Base-by-base conservation (phyloP, 805 yeast species). In the Maudiozyma turicensis region DNA sequence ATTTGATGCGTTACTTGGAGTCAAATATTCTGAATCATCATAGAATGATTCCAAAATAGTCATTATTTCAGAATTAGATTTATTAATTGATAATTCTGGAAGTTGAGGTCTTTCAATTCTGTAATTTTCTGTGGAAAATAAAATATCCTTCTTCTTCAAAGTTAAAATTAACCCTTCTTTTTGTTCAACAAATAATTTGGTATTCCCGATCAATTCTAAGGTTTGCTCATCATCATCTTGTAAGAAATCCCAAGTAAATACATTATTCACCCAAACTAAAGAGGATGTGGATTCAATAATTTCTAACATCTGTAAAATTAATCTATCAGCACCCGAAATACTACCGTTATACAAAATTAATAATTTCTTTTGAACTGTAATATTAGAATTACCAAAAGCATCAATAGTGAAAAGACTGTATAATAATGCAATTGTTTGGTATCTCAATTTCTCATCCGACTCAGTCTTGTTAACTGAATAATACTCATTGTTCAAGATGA, bases 241-340 rank as follows among this genome's bases (percentile, higher is more conserved):
- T 61, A 71, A 38, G 46, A 82, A 74, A 46, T 84, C 89, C 95
- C 95, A 86, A 42, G 74, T 69, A 34, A 72, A 67, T 5, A 85
- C 80, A 37, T 71, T 62, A 46, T 72, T 72, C n/a, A 84, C 71
- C 95, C 95, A 88, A 7, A 88, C 78, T 5, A 64, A 56, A 11
- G 74, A 66, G 6, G 72, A 57, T 3, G 66, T 65, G 0, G 77
- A 58, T 63, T 91, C 98, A 35, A 88, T 69, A 10, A 63, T 61
- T 48, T 72, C 70, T 43, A 91, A 60, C 1, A 86, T 66, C 4
- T 68, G 62, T 48, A 84, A 76, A 30, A 91, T 59, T 2, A 89
- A 50, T 47, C 77, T 60, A 59, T 91, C 97, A 37, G 77, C 78
- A 1, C 80, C 67, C 13, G 76, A 61, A 2, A 72, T 66, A 0